A percentile compares a stretch with the other conserved stretches of the same genome.
Conservation (phyloP, 2,329 filamentous ascomycete species). For the Chrysosphaeria jannelii region DNA sequence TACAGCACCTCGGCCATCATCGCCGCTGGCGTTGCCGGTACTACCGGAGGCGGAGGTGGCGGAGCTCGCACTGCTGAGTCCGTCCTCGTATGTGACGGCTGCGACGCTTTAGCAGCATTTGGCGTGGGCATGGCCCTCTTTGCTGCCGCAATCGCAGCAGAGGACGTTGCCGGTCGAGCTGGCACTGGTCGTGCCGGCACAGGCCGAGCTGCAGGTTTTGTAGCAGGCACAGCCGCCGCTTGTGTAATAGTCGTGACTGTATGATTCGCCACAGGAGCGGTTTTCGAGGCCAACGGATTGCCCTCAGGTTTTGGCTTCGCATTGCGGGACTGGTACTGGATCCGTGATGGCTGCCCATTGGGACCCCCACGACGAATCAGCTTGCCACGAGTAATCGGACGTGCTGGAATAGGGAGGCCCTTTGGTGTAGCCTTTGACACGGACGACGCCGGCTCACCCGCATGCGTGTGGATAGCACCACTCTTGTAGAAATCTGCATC, state of each 20-base stretch:
- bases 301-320: slow-evolving; percentile 1
- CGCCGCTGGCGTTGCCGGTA: slow-evolving; percentile 31
- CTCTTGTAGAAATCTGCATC: slow-evolving; percentile 79
- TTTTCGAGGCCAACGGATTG: slow-evolving; percentile 2
- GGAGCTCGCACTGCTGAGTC: slow-evolving; percentile 22
- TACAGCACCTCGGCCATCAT: slow-evolving; percentile 74
- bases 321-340: slow-evolving; percentile 12
- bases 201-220: slow-evolving; percentile 15
- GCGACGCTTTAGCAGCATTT: slow-evolving; percentile 20
- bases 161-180: slow-evolving; percentile 2
- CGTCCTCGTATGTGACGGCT: slow-evolving; percentile 21
- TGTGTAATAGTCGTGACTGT: no score
- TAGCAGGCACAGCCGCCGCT: slow-evolving; percentile 7
- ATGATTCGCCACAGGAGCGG: slow-evolving; percentile 6
- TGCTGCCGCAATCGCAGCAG: slow-evolving; percentile 5
- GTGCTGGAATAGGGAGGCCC: slow-evolving; percentile 56
- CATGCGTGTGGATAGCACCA: slow-evolving; percentile 58
- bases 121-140: slow-evolving; percentile 8
- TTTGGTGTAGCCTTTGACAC: slow-evolving; percentile 62
- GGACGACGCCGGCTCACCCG: slow-evolving; percentile 58
- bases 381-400: slow-evolving; percentile 80
- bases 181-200: slow-evolving; percentile 1
- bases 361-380: slow-evolving; percentile 78
- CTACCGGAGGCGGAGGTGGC: slow-evolving; percentile 29
- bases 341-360: slow-evolving; percentile 46